Conservation (phyloP, 495 filamentous ascomycete genomes). For the Parmelia sp. region DNA sequence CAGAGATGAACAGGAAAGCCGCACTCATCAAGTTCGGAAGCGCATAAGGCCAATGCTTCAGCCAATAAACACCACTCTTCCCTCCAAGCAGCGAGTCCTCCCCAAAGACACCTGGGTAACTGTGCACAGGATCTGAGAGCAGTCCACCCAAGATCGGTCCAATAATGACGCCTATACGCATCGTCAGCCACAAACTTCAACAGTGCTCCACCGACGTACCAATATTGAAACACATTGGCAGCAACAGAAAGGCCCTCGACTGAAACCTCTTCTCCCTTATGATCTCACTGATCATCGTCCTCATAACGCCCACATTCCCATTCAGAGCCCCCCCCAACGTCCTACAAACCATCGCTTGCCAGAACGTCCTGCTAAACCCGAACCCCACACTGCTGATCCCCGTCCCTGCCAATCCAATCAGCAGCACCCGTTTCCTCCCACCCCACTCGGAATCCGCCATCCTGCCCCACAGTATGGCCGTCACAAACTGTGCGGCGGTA, state of each 20-base stretch:
- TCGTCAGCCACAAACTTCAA: slow-evolving; percentile 19
- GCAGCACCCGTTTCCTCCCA: slow-evolving; percentile 69
- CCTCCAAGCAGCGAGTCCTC: slow-evolving; percentile 45
- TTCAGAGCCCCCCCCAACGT: slow-evolving; percentile 71
- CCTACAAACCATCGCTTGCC: slow-evolving; percentile 66
- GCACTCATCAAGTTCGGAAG: slow-evolving; percentile 57
- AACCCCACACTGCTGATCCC: slow-evolving; percentile 70
- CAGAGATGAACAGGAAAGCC: slow-evolving; percentile 45
- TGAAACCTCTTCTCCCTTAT: slow-evolving; percentile 69
- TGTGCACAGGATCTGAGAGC: slow-evolving; percentile 63
- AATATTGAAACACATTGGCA: slow-evolving; percentile 74
- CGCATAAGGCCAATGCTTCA: slow-evolving; percentile 55
- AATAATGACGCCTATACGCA: slow-evolving; percentile 53
- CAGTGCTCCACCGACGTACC: not conserved
- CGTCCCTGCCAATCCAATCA: slow-evolving; percentile 69
- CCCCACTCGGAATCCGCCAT: slow-evolving; percentile 62
- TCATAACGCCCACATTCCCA: slow-evolving; percentile 74
- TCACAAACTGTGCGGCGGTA: slow-evolving; percentile 75
- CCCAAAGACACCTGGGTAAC: slow-evolving; percentile 61
- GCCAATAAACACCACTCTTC: slow-evolving; percentile 52
- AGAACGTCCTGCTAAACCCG: slow-evolving; percentile 67
- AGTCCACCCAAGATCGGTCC: slow-evolving; percentile 60
- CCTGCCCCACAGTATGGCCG: slow-evolving; percentile 78
- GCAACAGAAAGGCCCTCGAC: slow-evolving; percentile 67
- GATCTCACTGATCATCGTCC: slow-evolving; percentile 77